Evolutionary conservation across 208 protist species (phyloP), one percentile per base, ranked within the genome.

Genomic region (Trypanosoma brucei): DNA sequence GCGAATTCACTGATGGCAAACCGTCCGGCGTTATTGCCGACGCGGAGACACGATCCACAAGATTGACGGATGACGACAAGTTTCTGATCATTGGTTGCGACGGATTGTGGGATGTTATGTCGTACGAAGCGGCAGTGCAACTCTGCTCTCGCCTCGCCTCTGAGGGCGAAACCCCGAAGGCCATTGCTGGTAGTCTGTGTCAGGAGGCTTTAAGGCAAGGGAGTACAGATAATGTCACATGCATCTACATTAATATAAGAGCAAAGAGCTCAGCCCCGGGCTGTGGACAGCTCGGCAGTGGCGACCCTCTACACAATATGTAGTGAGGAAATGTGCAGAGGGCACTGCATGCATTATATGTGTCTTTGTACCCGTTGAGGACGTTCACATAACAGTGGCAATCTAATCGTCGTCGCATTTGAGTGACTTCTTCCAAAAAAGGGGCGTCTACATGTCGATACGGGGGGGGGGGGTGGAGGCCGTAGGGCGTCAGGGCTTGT

Each of bases 41-140:
- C 35, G 86, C 89, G 11, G 75, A 88, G 68, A 87, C 80, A 30
- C 74, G 51, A 7, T 78, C 83, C 31, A 86, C 74, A 7, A 76
- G 78, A 42, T 76, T 93, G 30, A 87, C 78, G 22, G 72, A 79
- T 49, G 83, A 89, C 55, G 91, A 96, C 63, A 88, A 95, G 68
- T 97, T 96, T 67, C 61, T 96, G 9, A 80, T 97, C 34, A 86
- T 97, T 68, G 93, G 84, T 31, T 96, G 93, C 64, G 93, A 97
- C 61, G 93, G 93, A n/a, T 68, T 97, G 52, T 97, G 89, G 88
- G 93, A 97, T 66, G 91, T 96, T 11, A 95, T 96, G 89, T 79
- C 81, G 13, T 95, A 97, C 70, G 87, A 82, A 39, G 78, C 91
- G 62, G 94, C 95, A 56, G 78, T 94, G 0, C 75, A 86, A 52